phyloP scores from a whole-genome alignment of 2,329 filamentous ascomycete genomes.

The Fusarium illudens region DNA sequence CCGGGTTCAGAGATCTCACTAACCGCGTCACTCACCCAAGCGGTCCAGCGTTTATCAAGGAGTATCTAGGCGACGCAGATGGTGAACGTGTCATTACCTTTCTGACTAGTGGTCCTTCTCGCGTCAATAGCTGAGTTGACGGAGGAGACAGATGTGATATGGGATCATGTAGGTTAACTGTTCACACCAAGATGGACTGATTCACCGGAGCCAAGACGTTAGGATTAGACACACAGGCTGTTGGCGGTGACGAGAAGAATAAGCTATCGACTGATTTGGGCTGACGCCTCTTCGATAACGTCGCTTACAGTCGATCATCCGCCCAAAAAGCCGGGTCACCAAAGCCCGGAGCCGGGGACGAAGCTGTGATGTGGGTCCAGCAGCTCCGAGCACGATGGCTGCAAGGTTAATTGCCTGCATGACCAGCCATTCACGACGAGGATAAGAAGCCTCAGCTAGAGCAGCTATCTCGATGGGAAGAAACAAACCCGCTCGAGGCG shows the following conservation, averaged over 20 bases:
- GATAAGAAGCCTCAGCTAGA: slow-evolving; percentile 7
- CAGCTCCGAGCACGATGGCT: slow-evolving; percentile 2
- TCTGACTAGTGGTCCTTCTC: slow-evolving; percentile 36
- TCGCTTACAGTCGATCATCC: slow-evolving; percentile 19
- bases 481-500: background rate
- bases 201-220: background rate
- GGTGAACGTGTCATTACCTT: slow-evolving; percentile 44
- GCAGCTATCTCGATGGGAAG: background rate
- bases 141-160: background rate
- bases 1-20: slow-evolving; percentile 41
- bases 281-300: slow-evolving; percentile 1
- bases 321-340: slow-evolving; percentile 16
- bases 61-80: slow-evolving; percentile 44
- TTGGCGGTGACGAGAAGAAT: slow-evolving; percentile 1
- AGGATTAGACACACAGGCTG: background rate
- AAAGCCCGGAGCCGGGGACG: background rate
- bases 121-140: background rate
- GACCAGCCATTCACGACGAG: slow-evolving; percentile 5
- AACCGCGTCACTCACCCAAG: slow-evolving; percentile 25
- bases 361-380: slow-evolving; percentile 1
- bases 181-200: slow-evolving; percentile 3
- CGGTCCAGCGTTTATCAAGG: slow-evolving; percentile 34
- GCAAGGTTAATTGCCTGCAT: slow-evolving; percentile 27
- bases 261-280: slow-evolving; percentile 2
- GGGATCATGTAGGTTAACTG: slow-evolving; percentile 10